Evolutionary conservation across 352 stramenopile genomes (phyloP), one percentile per base, ranked within the genome.

Genomic region (Elongisporangium senticosum): DNA sequence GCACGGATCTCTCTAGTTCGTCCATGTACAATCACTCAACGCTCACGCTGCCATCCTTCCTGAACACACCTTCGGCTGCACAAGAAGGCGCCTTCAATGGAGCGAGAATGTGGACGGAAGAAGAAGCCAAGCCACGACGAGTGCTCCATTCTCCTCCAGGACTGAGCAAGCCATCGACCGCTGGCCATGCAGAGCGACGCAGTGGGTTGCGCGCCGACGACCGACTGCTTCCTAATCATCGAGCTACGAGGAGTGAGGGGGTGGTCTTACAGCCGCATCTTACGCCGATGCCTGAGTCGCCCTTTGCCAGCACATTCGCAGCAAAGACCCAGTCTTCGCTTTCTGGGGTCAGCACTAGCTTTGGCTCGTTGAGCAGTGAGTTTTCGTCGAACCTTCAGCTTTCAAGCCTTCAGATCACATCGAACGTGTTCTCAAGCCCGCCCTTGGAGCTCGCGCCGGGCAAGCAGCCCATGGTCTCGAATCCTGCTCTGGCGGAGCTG

Each of bases 401-500:
- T 8, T 54, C 69, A 10, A 64, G 49, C 19, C 55, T 79, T 26
- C 64, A 66, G 24, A 51, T 77, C 13, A 61, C 71, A 1, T 40
- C 59, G 0, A 58, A 65, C 23, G 53, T 71, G 33, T 81, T 75
- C 19, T 51, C 55, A 6, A 51, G 49, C 19, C 58, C 15, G 11
- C 43, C 15, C 3, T 51, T 21, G 7, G 28, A 74, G 20, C 53
- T 53, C 10, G 57, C 54, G 10, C 63, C 62, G 19, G 51, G 55
- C 5, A 59, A 55, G 2, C 55, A 20, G n/a, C 39, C 2, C 0
- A 58, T 57, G 4, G 72, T 71, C 59, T 76, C 65, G 4, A 87
- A 87, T 50, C 68, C 63, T 2, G 71, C 79, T 21, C 61, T 90
- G 17, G 75, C 79, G 0, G 79, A 90, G 59, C 61, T 91, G 14